A percentile compares a stretch with the other conserved stretches of the same genome.
These are phyloP conservation scores for Carex sylvatica DNA, from an alignment of 202 grass and related monocot genomes.

Conservation along the genomic window DNA sequence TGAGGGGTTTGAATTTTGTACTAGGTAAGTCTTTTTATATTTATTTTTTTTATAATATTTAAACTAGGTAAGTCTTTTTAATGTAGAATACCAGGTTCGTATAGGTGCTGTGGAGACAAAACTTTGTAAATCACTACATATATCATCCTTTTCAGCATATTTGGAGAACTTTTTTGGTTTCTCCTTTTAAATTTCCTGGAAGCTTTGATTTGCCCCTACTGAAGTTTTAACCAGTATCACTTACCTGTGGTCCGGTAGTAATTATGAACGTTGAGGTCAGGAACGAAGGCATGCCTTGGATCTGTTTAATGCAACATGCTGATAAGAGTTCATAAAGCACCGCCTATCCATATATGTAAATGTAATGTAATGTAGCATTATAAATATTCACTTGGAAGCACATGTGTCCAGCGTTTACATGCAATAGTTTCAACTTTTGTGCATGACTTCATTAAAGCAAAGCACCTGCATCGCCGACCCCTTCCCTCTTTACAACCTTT, in stretches of 20 bases:
- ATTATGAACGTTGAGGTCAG: background rate
- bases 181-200: no score
- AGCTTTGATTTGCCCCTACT: background rate
- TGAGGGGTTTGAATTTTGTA: conserved; percentile 14
- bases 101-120: background rate
- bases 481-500: background rate
- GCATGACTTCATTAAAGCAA: conserved; percentile 14
- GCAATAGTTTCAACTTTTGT: background rate
- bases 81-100: background rate
- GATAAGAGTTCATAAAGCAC: background rate
- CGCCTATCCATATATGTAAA: background rate
- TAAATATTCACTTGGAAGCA: background rate
- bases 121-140: background rate
- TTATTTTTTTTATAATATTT: no score
- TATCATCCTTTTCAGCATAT: background rate
- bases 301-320: background rate
- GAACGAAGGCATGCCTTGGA: background rate
- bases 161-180: no score
- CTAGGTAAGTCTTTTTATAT: conserved; percentile 7
- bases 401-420: background rate
- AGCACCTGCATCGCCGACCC: background rate
- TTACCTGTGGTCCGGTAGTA: background rate
- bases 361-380: no score
- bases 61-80: background rate
- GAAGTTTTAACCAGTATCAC: background rate